Conservation (phyloP, 306 rosid species). For the Carpinus fangiana region DNA sequence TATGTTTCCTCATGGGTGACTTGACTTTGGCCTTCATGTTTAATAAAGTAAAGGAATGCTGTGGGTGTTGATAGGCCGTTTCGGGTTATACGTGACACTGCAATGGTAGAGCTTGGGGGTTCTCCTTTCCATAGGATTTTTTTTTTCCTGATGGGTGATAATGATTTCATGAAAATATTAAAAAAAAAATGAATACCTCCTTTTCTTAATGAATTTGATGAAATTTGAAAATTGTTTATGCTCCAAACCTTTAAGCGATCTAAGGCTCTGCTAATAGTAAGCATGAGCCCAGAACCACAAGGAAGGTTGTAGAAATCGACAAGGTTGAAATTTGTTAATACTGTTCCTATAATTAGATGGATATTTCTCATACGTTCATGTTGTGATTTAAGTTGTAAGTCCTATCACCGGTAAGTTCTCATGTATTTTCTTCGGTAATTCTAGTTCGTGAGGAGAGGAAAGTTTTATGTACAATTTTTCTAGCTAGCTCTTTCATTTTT, state of each 20-base stretch:
- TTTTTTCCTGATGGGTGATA: neutral
- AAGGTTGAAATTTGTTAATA: neutral
- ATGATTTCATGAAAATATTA: neutral
- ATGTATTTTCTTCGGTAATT: neutral
- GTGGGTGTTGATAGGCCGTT: slow-evolving; percentile 2
- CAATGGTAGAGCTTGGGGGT: neutral
- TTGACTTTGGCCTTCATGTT: neutral
- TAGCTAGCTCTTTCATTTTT: neutral
- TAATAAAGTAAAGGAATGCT: neutral
- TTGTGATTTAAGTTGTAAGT: neutral
- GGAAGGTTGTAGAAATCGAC: neutral
- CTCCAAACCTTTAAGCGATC: neutral
- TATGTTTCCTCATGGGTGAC: neutral
- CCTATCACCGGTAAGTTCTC: neutral
- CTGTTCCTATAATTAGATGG: neutral
- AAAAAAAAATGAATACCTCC: neutral
- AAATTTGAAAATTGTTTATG: neutral
- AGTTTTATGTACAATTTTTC: neutral
- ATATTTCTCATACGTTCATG: neutral
- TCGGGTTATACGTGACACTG: neutral
- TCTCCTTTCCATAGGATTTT: neutral
- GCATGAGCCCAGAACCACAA: neutral
- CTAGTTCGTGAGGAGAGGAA: neutral
- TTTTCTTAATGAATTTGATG: neutral
- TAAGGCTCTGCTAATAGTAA: neutral